Conservation (phyloP, 1,139 yeast genomes). For the Saccharomyces hybrid region DNA sequence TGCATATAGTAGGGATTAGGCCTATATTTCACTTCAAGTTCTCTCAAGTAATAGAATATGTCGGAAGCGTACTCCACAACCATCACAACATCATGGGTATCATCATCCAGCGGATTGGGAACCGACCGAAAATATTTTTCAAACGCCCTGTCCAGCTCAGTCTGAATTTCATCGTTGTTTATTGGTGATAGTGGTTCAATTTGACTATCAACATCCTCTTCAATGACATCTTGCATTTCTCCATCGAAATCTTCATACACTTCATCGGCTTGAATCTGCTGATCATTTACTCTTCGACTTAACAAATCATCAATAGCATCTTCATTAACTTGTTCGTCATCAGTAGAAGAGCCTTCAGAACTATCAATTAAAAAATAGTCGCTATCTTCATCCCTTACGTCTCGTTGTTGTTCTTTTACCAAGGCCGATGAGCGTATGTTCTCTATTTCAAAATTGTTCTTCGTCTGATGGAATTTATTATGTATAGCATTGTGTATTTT, state of each 20-base stretch:
- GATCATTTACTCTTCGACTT: not conserved
- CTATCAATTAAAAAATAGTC: not conserved
- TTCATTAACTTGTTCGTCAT: conserved; percentile 15
- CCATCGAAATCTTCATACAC: not conserved
- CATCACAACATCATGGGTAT: conserved; percentile 83
- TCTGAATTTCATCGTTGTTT: conserved; percentile 17
- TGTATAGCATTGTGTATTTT: conserved; percentile 5
- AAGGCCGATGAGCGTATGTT: conserved; percentile 5
- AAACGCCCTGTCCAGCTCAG: conserved; percentile 39
- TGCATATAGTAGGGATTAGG: conserved; percentile 83
- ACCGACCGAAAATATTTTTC: conserved; percentile 40
- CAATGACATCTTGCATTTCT: conserved; percentile 1
- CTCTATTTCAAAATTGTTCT: conserved; percentile 12
- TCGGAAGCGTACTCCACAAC: conserved; percentile 89
- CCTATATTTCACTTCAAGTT: conserved; percentile 58
- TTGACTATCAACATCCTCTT: conserved; percentile 27
- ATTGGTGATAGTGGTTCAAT: conserved; percentile 27
- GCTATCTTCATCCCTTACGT: not conserved
- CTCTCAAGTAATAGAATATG: conserved; percentile 74
- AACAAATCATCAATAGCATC: conserved; percentile 26
- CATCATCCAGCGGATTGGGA: conserved; percentile 77
- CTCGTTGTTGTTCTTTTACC: not conserved
- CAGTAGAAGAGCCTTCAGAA: conserved; percentile 7
- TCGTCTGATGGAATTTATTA: not conserved
- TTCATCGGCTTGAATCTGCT: not conserved